Evolutionary conservation across 2,329 filamentous ascomycete genomes (phyloP).

Genomic region (Fusarium abutilonis): DNA sequence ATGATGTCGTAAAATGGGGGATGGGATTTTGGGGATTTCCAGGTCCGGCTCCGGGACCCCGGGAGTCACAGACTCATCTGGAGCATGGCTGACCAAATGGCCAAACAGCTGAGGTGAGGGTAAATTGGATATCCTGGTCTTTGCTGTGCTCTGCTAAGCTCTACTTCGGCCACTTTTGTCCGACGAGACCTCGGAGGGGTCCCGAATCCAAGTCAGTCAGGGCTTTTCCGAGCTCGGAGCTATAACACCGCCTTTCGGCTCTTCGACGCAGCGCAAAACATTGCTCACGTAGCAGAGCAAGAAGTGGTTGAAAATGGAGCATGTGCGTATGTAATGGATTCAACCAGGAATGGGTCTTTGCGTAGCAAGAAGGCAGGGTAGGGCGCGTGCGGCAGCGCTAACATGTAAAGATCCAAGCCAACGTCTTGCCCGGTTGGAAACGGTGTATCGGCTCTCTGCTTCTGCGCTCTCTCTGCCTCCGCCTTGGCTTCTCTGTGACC

Average conservation of each 20-base stretch:
- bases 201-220: slow-evolving; percentile 8
- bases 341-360: slow-evolving; percentile 14
- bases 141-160: background rate
- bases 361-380: slow-evolving; percentile 15
- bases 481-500: slow-evolving; percentile 7
- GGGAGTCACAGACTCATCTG: slow-evolving; percentile 20
- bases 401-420: background rate
- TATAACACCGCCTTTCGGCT: slow-evolving; percentile 24
- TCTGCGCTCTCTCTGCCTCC: background rate
- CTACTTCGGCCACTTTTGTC: slow-evolving; percentile 21
- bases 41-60: slow-evolving; percentile 41
- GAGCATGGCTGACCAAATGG: no score
- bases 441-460: slow-evolving; percentile 11
- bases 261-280: slow-evolving; percentile 10
- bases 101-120: background rate
- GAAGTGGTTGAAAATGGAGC: slow-evolving; percentile 17
- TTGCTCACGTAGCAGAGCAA: slow-evolving; percentile 5
- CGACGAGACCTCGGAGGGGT: slow-evolving; percentile 24
- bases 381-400: slow-evolving; percentile 14
- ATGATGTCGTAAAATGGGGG: slow-evolving; percentile 23
- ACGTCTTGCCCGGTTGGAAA: background rate
- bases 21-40: slow-evolving; percentile 13
- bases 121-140: slow-evolving; percentile 11
- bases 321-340: slow-evolving; percentile 6
- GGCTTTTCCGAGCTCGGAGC: slow-evolving; percentile 32